phyloP scores from a whole-genome alignment of 768 basidiomycete species.

The Suillus weaverae region DNA sequence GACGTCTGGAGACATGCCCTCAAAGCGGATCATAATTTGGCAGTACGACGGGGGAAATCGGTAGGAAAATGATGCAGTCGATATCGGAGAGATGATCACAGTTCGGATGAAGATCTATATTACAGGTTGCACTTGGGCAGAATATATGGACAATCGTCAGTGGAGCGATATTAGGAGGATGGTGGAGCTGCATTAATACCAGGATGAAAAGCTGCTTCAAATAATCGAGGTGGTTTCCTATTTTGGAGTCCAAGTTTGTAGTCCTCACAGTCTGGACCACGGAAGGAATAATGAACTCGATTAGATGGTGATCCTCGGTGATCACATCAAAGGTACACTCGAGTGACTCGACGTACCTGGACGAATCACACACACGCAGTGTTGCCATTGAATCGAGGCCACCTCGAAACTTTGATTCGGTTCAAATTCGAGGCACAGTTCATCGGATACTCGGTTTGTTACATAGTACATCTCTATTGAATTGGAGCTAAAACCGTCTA shows the following conservation, averaged over 20 bases:
- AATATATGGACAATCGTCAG: conserved; percentile 1
- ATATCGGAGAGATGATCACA: conserved; percentile 8
- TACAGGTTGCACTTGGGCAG: neutral
- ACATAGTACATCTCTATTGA: too few relatives aligned
- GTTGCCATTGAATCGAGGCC: neutral
- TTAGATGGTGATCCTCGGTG: neutral
- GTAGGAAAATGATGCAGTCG: conserved; percentile 1
- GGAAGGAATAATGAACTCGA: conserved; percentile 12
- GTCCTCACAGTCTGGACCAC: neutral
- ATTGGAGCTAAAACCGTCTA: neutral
- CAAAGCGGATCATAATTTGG: conserved; percentile 73
- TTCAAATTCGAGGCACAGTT: neutral
- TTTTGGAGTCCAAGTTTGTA: conserved; percentile 16
- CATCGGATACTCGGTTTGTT: too few relatives aligned
- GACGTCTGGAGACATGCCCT: conserved; percentile 69
- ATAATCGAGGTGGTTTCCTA: conserved; percentile 29
- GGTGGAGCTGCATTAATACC: conserved; percentile 11
- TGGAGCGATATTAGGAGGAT: conserved; percentile 9
- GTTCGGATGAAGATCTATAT: neutral
- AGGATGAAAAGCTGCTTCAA: conserved; percentile 17
- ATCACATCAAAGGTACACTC: conserved; percentile 1
- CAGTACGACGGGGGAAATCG: neutral
- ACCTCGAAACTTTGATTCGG: neutral
- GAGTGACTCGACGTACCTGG: neutral
- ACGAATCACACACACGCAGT: neutral